Percentiles rank a stretch among this genome's conserved stretches.
Evolutionary conservation across 345 rosid genomes (phyloP).

Genomic region (Lenwebbia sp.): DNA sequence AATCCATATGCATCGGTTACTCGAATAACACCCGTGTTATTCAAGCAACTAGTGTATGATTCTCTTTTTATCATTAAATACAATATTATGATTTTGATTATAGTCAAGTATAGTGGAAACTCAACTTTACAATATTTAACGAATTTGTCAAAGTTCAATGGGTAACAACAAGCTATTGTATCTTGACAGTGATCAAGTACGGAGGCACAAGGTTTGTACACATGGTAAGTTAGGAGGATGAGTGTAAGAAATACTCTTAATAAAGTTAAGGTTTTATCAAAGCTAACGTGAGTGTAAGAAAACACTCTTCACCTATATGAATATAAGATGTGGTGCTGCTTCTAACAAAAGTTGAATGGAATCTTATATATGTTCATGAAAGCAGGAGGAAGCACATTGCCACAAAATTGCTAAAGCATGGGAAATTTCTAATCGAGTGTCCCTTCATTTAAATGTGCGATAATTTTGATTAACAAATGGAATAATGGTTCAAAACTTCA

Average conservation of each 20-base stretch:
- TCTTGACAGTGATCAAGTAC: not conserved
- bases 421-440: not conserved
- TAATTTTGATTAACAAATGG: not conserved
- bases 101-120: not conserved
- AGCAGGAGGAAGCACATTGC: not conserved
- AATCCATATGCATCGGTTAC: not conserved
- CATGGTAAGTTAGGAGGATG: not conserved
- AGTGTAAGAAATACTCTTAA: not conserved
- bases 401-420: not conserved
- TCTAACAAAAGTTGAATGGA: not conserved
- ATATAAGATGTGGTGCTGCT: not conserved
- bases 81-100: not conserved
- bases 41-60: too few relatives aligned
- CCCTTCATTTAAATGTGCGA: not conserved
- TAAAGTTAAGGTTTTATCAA: not conserved
- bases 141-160: not conserved
- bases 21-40: too few relatives aligned
- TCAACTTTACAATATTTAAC: too few relatives aligned
- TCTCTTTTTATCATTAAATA: too few relatives aligned
- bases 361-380: not conserved
- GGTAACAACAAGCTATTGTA: not conserved
- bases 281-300: not conserved
- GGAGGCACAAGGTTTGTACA: not conserved
- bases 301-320: not conserved
- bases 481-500: not conserved